Evolutionary conservation across 306 rosid species (phyloP).

Genomic region (Begonia peltatifolia): DNA sequence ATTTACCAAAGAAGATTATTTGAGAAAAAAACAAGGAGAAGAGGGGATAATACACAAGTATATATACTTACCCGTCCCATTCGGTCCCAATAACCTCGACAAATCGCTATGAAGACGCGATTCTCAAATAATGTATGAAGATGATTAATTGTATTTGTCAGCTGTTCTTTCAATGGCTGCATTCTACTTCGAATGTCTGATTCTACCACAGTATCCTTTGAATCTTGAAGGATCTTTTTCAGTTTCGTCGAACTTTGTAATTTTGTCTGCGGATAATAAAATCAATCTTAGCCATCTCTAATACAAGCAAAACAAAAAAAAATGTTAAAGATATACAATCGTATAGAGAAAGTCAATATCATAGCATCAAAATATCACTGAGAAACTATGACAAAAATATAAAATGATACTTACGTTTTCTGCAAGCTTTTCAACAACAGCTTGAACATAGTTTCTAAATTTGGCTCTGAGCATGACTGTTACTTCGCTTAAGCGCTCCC

Average conservation of each 20-base stretch:
- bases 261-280: slow-evolving; percentile 43
- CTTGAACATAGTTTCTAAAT: slow-evolving; percentile 80
- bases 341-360: too few species aligned
- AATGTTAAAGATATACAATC: too few species aligned
- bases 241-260: slow-evolving; percentile 74
- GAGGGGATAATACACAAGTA: neutral
- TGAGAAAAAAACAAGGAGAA: neutral
- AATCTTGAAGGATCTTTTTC: slow-evolving; percentile 91
- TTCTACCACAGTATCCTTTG: slow-evolving; percentile 73
- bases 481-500: slow-evolving; percentile 94
- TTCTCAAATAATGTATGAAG: slow-evolving; percentile 56
- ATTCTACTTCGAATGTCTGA: slow-evolving; percentile 68
- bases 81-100: slow-evolving; percentile 92
- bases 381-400: too few species aligned
- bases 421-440: slow-evolving; percentile 73
- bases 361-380: too few species aligned
- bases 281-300: neutral
- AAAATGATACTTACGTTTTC: slow-evolving; percentile 56
- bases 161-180: slow-evolving; percentile 83
- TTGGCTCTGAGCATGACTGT: slow-evolving; percentile 96
- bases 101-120: slow-evolving; percentile 64
- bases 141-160: slow-evolving; percentile 51
- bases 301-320: too few species aligned
- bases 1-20: neutral
- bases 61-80: slow-evolving; percentile 68